Conservation (phyloP, 2,329 filamentous ascomycete genomes). For the Helotiales sp. region DNA sequence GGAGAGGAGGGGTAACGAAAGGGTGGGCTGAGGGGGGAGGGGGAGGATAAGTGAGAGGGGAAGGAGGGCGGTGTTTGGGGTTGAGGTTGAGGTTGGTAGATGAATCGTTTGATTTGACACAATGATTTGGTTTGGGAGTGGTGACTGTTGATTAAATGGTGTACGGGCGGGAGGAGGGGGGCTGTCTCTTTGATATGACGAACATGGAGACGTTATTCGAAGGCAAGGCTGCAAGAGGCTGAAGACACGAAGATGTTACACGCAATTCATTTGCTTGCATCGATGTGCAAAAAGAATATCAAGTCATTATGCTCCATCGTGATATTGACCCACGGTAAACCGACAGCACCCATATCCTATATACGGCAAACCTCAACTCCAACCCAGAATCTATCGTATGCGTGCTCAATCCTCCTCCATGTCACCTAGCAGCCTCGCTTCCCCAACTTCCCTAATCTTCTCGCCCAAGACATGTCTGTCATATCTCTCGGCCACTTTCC, state of each 20-base stretch:
- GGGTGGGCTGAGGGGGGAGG: background rate
- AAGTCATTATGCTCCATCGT: background rate
- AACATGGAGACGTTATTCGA: background rate
- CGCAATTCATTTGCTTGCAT: background rate
- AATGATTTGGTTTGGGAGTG: too few relatives aligned
- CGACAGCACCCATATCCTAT: background rate
- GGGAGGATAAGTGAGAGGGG: too few relatives aligned
- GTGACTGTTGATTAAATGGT: background rate
- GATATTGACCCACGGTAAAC: background rate
- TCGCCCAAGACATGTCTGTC: constrained; percentile 78
- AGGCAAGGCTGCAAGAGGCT: background rate
- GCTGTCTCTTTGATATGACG: background rate
- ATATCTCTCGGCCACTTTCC: constrained; percentile 87
- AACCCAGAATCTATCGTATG: background rate
- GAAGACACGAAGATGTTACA: background rate
- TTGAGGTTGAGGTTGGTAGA: too few relatives aligned
- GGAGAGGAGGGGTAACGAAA: background rate
- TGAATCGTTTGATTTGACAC: too few relatives aligned
- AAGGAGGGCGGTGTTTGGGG: too few relatives aligned
- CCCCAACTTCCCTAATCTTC: constrained; percentile 87
- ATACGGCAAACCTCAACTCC: background rate
- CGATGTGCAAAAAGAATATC: background rate
- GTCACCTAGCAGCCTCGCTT: constrained; percentile 50
- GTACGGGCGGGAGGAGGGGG: background rate
- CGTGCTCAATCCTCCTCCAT: constrained; percentile 40